Conservation (phyloP, 2,329 filamentous ascomycete species). For the Claviceps purpurea region DNA sequence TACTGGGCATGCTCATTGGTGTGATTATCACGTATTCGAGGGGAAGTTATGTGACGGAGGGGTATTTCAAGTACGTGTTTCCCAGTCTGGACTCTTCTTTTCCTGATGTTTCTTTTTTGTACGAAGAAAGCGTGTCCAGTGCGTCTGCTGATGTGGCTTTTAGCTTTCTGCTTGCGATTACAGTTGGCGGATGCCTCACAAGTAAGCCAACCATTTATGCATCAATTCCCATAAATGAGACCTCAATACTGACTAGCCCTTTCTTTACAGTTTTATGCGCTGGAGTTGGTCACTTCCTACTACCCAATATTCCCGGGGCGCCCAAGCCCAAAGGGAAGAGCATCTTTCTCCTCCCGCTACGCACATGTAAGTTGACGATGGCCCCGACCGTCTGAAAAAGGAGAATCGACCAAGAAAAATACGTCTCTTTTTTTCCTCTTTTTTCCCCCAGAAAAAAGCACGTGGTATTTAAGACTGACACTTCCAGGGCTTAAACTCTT, state of each 20-base stretch:
- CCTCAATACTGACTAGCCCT: not conserved
- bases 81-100: not conserved
- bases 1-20: slow-evolving; percentile 10
- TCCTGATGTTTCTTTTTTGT: not conserved
- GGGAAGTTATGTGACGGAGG: slow-evolving; percentile 8
- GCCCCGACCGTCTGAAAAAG: not conserved
- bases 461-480: not conserved
- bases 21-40: slow-evolving; percentile 10
- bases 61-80: slow-evolving; percentile 7
- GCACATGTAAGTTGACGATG: slow-evolving; percentile 6
- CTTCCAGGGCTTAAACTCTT: slow-evolving; percentile 8
- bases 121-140: not conserved
- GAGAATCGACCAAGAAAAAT: too few species aligned
- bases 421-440: too few species aligned
- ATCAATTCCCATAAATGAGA: too few species aligned
- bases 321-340: slow-evolving; percentile 6
- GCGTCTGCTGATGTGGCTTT: not conserved
- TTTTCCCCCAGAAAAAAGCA: too few species aligned
- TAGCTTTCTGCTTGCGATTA: slow-evolving; percentile 10
- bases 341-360: slow-evolving; percentile 8
- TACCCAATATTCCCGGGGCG: slow-evolving; percentile 8
- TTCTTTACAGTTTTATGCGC: slow-evolving; percentile 6
- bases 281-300: slow-evolving; percentile 8
- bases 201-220: slow-evolving; percentile 3
- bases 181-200: slow-evolving; percentile 9